Base-by-base conservation (phyloP, 176 grass and related monocot species). In the Oryza rufipogon region DNA sequence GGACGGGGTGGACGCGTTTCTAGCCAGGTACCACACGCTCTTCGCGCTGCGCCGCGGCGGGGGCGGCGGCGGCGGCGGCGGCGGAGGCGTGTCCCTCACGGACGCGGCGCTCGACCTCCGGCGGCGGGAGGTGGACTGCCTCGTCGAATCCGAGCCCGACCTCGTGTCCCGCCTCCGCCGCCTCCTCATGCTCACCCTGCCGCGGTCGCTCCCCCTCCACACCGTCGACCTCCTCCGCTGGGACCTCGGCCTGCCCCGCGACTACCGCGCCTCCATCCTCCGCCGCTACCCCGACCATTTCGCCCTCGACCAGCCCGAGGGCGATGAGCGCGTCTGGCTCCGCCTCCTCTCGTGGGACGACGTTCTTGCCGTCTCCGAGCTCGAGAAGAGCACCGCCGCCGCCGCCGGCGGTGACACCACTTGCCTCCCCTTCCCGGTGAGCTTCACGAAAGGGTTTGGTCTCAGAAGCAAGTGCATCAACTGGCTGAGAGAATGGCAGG, bases 321-420 rank as follows among this genome's bases (percentile, higher is more conserved):
- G 89, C 6, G 89, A 94, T 42, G 94, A 97, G 72, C 89, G 89
- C 75, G 33, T 97, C n/a, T 97, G 91, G 94, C 82, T 97, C 58
- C 88, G 68, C 83, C 91, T 97, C 79, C 73, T 92, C 52, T 84
- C 71, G 48, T 97, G 94, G 94, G 91, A 94, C 26, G 63, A 87
- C 34, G 51, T 25, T 44, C 85, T 97, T 2, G 89, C 91, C 16
- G 48, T 97, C 64, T 92, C 89, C 10, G 91, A 91, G 52, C 87
- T 97, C 33, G 87, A 90, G 81, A 97, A 86, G 85, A 49, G 30
- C 15, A 32, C 30, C 30, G 80, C 66, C 9, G 77, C 47, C 33
- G 60, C 22, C 33, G 60, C 22, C 0, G 68, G 45, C 11, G 22
- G 64, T 4, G 76, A 89, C 28, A 81, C 73, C 54, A 12, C 38